Evolutionary conservation across 805 yeast genomes (phyloP), one percentile per base, ranked within the genome.

Genomic region (Yarrowia sp.): DNA sequence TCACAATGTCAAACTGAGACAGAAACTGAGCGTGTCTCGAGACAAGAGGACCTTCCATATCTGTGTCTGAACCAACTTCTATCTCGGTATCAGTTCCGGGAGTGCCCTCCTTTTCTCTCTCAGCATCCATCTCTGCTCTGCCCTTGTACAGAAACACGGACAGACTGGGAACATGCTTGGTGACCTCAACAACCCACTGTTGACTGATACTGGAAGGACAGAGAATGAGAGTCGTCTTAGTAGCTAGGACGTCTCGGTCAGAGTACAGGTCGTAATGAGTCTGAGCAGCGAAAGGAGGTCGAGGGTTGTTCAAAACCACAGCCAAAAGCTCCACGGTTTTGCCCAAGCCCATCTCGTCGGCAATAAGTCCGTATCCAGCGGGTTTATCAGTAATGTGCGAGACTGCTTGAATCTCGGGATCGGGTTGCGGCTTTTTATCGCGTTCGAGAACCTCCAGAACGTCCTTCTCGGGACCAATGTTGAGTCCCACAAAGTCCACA

Each of bases 341-440:
- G 0, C 99, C 99, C 7, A 94, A 78, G 0, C 99, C 99, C 99
- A 94, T 94, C 72, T 94, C 99, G 69, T 93, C 99, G 1, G 94
- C 87, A 32, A 94, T 72, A 7, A 94, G 74, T 0, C 96, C 97
- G 56, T 80, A 78, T 0, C 74, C 76, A 81, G n/a, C n/a, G n/a
- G 46, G 19, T 6, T 9, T 5, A 3, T n/a, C 42, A 24, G n/a
- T n/a, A n/a, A n/a, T n/a, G n/a, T n/a, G 19, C 21, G 41, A 35
- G 5, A 31, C 47, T 0, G 18, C 14, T 14, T 46, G 18, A 1
- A 47, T n/a, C 6, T 32, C 55, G 13, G 10, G 47, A 9, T 22
- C 24, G 12, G 27, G 14, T 2, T 6, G 6, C 3, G 36, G 12
- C 2, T 19, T 14, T 6, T 4, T 14, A n/a, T 38, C 61, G 25